phyloP scores from a whole-genome alignment of 2,329 filamentous ascomycete species.

The Akanthomyces muscarius region DNA sequence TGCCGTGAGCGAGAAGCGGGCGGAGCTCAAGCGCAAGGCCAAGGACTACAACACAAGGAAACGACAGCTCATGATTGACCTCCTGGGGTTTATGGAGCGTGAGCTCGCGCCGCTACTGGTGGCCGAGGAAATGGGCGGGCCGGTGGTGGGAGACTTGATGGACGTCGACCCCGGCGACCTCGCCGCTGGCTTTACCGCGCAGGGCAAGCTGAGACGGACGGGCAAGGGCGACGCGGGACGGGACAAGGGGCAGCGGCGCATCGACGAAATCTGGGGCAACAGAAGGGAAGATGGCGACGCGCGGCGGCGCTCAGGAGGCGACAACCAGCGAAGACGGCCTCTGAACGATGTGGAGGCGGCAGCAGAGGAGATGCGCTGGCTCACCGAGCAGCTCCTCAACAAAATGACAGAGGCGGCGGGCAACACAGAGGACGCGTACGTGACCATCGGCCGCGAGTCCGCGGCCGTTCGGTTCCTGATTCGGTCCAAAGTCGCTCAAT shows the following conservation, averaged over 20 bases:
- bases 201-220: slow-evolving; percentile 52
- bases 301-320: slow-evolving; percentile 2
- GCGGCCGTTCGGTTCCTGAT: slow-evolving; percentile 62
- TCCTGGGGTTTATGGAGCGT: slow-evolving; percentile 68
- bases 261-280: slow-evolving; percentile 60
- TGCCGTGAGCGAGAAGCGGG: slow-evolving; percentile 58
- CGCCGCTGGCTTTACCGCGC: slow-evolving; percentile 55
- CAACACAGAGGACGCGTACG: slow-evolving; percentile 53
- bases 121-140: slow-evolving; percentile 78
- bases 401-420: slow-evolving; percentile 51
- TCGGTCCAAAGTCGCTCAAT: slow-evolving; percentile 61
- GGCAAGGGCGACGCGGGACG: slow-evolving; percentile 31
- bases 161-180: slow-evolving; percentile 59
- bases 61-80: slow-evolving; percentile 54
- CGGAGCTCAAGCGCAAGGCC: slow-evolving; percentile 56
- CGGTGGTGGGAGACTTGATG: slow-evolving; percentile 71
- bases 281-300: slow-evolving; percentile 21
- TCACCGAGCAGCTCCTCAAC: slow-evolving; percentile 60
- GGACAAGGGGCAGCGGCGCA: slow-evolving; percentile 54
- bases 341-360: slow-evolving; percentile 49
- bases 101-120: slow-evolving; percentile 72
- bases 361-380: slow-evolving; percentile 52
- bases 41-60: slow-evolving; percentile 58
- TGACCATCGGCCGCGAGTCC: slow-evolving; percentile 55
- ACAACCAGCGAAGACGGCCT: slow-evolving; percentile 22